Evolutionary conservation across 2,329 filamentous ascomycete genomes (phyloP), one percentile per base, ranked within the genome.

Genomic region (Aspergillus terreus): DNA sequence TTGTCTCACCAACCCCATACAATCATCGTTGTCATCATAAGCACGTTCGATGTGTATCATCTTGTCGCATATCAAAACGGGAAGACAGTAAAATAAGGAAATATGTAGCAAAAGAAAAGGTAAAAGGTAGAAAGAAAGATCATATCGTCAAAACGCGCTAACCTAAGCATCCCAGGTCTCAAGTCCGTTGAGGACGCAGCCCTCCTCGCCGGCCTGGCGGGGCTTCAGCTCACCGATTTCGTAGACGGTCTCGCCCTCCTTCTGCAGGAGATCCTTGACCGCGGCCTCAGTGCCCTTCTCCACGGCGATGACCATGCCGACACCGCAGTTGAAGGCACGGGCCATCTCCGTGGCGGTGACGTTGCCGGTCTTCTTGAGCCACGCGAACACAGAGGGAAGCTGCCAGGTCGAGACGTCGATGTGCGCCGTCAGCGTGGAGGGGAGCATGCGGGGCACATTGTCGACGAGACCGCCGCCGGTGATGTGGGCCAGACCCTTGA

Each of bases 401-500:
- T 83, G 70, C 90, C 92, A 99, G 1, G 82, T 74, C 40, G 78
- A 76, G 44, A 88, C 87, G 63, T 96, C 87, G 50, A 99, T 84
- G 67, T 90, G 83, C 2, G 91, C 92, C 1, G 87, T 82, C 5
- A 99, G 82, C 43, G 85, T 77, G 32, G 80, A 71, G 1, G 94
- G 94, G 15, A 99, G 80, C 88, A 95, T 95, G 58, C 94, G 86
- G 27, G 94, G 94, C 23, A 99, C 87, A 71, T 99, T 99, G 74
- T 99, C 94, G 15, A 87, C 79, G 17, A 99, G 81, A 10, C 94
- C 94, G 55, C 94, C 94, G 46, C 94, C 94, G 0, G 94, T 99
- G 75, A 99, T 97, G 74, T 99, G 94, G 10, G 94, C 88, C 71
- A 97, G 87, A 48, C 94, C 94, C 76, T 96, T 95, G 70, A 97